Evolutionary conservation across 768 basidiomycete genomes (phyloP).

Genomic region (Galerina sulciceps): DNA sequence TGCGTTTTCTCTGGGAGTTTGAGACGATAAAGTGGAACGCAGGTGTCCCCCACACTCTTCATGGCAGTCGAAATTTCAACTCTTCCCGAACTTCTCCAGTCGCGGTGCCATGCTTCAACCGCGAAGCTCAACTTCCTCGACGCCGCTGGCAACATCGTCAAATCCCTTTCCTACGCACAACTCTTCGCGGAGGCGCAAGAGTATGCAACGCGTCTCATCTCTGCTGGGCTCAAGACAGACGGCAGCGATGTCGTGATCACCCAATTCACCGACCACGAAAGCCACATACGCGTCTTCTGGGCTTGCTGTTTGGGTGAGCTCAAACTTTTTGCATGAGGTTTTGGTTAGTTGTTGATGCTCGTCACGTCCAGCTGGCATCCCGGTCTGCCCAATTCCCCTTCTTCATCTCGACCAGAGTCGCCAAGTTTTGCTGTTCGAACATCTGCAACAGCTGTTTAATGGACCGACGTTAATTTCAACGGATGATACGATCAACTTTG

Average conservation of each 20-base stretch:
- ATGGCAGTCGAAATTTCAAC: background rate
- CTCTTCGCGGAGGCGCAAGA: background rate
- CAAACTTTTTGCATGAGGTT: background rate
- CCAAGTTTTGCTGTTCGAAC: background rate
- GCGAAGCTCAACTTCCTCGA: background rate
- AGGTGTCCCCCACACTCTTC: too few relatives aligned
- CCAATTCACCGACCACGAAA: background rate
- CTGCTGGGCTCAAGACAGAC: background rate
- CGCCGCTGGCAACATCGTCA: background rate
- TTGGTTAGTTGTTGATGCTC: background rate
- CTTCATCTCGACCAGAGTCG: background rate
- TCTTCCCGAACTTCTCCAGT: background rate
- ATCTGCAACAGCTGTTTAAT: background rate
- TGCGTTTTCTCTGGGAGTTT: too few relatives aligned
- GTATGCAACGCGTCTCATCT: background rate
- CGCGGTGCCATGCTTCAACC: background rate
- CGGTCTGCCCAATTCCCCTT: background rate
- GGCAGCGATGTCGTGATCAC: slow-evolving; percentile 1
- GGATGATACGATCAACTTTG: background rate
- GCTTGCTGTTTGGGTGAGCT: background rate
- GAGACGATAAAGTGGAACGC: background rate
- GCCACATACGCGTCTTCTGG: slow-evolving; percentile 1
- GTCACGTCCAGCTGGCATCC: background rate
- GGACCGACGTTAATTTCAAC: background rate
- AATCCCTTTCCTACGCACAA: background rate